These are phyloP conservation scores for Aspergillus neotritici DNA, from an alignment of 2,329 filamentous ascomycete species.

Conservation along the genomic window DNA sequence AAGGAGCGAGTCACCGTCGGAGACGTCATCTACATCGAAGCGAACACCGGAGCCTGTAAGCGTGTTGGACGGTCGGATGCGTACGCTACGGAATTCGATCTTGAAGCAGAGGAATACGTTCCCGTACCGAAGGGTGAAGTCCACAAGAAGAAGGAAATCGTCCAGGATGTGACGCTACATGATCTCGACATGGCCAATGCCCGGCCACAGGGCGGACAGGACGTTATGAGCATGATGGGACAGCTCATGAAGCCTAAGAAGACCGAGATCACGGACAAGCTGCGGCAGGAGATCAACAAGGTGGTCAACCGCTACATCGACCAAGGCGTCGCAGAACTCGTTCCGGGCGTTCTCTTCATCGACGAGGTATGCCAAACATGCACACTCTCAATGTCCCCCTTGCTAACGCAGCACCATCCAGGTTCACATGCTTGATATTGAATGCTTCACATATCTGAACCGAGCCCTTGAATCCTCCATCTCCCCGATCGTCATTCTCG, in stretches of 20 bases:
- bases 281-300: constrained; percentile 95
- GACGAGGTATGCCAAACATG: constrained; percentile 65
- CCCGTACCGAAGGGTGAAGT: constrained; percentile 98
- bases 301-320: constrained; percentile 99
- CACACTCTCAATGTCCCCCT: background rate
- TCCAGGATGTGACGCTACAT: constrained; percentile 95
- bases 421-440: constrained; percentile 99
- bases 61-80: constrained; percentile 92
- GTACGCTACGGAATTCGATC: constrained; percentile 96
- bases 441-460: constrained; percentile 99
- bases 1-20: constrained; percentile 95
- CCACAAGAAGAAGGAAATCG: constrained; percentile 99
- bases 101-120: constrained; percentile 98
- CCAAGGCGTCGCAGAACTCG: constrained; percentile 92
- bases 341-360: constrained; percentile 97
- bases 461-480: constrained; percentile 93
- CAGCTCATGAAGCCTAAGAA: constrained; percentile 99
- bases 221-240: constrained; percentile 99
- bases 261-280: constrained; percentile 98
- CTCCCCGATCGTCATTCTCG: constrained; percentile 93
- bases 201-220: constrained; percentile 90
- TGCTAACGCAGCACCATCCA: constrained; percentile 32
- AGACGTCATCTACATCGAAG: constrained; percentile 98
- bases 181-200: constrained; percentile 95
- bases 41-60: constrained; percentile 97